Conservation (phyloP, 176 grass and related monocot species). For the Aegilops umbellulata region DNA sequence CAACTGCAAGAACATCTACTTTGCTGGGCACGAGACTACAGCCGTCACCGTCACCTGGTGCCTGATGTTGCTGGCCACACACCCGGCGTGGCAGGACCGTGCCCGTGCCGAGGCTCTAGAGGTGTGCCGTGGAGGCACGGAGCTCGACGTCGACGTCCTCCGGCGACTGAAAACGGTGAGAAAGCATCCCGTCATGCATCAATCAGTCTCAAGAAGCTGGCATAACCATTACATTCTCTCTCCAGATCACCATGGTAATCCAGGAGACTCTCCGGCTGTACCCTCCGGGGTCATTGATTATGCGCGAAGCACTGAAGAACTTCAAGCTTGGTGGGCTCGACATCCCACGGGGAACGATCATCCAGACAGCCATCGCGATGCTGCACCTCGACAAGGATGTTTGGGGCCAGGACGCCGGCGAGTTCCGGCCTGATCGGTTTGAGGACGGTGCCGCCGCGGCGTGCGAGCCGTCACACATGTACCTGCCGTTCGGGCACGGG, state of each 20-base stretch:
- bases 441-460: conserved; percentile 43
- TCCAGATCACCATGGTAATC: conserved; percentile 55
- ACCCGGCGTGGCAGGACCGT: conserved; percentile 56
- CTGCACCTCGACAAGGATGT: conserved; percentile 49
- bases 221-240: neutral
- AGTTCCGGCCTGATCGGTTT: conserved; percentile 55
- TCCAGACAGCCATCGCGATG: conserved; percentile 40
- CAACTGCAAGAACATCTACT: conserved; percentile 74
- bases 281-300: too few species aligned
- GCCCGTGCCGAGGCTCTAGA: conserved; percentile 43
- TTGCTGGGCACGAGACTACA: conserved; percentile 52
- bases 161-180: conserved; percentile 51
- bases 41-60: conserved; percentile 56
- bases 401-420: conserved; percentile 49
- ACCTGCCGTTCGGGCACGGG: conserved; percentile 60
- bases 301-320: too few species aligned
- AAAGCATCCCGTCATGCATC: neutral
- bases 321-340: neutral
- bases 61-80: conserved; percentile 59
- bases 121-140: conserved; percentile 12
- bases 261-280: too few species aligned
- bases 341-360: conserved; percentile 35
- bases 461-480: conserved; percentile 52
- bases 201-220: neutral
- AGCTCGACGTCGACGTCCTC: conserved; percentile 35